A percentile compares a stretch with the other conserved stretches of the same genome.
Evolutionary conservation across 306 rosid species (phyloP).

Genomic region (Carpinus viminea): DNA sequence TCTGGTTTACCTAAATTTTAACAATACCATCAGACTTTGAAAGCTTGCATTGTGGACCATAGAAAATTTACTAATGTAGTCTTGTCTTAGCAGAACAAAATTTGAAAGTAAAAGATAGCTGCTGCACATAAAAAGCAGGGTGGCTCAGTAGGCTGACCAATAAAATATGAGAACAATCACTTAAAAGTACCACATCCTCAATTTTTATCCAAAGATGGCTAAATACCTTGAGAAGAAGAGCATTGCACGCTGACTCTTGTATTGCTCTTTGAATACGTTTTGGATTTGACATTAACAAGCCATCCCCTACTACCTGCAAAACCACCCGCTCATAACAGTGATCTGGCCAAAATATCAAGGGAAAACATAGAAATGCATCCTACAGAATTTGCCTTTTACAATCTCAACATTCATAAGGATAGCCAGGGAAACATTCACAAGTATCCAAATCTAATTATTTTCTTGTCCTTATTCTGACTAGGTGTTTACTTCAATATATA

Average conservation of each 20-base stretch:
- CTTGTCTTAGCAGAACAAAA: background rate
- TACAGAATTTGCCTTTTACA: background rate
- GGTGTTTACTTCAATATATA: too few species aligned
- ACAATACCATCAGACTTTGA: conserved; percentile 26
- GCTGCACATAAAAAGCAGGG: background rate
- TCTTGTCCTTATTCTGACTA: too few species aligned
- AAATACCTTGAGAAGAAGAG: conserved; percentile 85
- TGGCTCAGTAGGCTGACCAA: background rate
- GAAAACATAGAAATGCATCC: conserved; percentile 14
- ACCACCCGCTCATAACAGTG: conserved; percentile 21
- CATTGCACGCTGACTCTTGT: conserved; percentile 72
- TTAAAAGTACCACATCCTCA: background rate
- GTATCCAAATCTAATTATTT: background rate
- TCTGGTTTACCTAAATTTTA: conserved; percentile 73
- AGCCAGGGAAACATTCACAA: background rate
- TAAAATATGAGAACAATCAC: background rate
- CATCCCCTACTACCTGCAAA: conserved; percentile 89
- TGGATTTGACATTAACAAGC: conserved; percentile 81
- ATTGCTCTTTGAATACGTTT: conserved; percentile 82
- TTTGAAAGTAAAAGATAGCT: background rate
- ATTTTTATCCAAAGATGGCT: conserved; percentile 2
- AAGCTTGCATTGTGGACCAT: background rate
- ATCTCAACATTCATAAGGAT: background rate
- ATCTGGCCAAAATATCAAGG: conserved; percentile 9
- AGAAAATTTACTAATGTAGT: background rate